Evolutionary conservation across 306 rosid species (phyloP), one percentile per base, ranked within the genome.

Genomic region (Lathyrus sativus): DNA sequence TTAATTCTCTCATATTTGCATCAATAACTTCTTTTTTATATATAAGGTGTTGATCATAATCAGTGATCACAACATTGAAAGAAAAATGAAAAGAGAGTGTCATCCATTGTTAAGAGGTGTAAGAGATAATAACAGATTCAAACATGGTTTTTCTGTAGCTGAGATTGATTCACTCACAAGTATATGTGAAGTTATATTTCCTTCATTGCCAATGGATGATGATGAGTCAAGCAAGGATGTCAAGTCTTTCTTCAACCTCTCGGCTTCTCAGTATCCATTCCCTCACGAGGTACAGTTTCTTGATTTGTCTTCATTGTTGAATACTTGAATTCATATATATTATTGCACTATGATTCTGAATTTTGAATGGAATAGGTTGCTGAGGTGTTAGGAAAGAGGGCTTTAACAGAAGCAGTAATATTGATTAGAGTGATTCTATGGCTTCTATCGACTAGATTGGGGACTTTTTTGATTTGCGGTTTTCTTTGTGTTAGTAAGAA

Each of bases 31-130:
- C 12, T 64, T 18, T 26, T 26, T 1, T 24, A 24, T 26, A 57
- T 41, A 50, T 15, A 11, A 39, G 26, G 43, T 56, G 38, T 9
- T 56, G 17, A 56, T 3, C 15, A 15, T 67, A 29, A 59, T 66
- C 18, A 48, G 44, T 66, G 48, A 26, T 68, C 44, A 58, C 2
- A 35, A 10, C 8, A 53, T 14, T 53, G 46, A 67, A 1, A 49
- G 26, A 64, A 63, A 72, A 48, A 80, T 55, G 82, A 67, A 22
- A 56, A 61, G 67, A 33, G 81, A 76, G 74, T 68, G 91, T 8
- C 96, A 88, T 88, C 85, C 89, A 33, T 58, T 85, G 82, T 51
- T 93, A 80, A 85, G 74, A 74, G 89, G 88, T 62, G 82, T 86
- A 68, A 74, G 76, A 64, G 85, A 68, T 6, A 74, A 72, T 26